Base-by-base conservation (phyloP, 768 basidiomycete genomes). In the Collybia sp. region DNA sequence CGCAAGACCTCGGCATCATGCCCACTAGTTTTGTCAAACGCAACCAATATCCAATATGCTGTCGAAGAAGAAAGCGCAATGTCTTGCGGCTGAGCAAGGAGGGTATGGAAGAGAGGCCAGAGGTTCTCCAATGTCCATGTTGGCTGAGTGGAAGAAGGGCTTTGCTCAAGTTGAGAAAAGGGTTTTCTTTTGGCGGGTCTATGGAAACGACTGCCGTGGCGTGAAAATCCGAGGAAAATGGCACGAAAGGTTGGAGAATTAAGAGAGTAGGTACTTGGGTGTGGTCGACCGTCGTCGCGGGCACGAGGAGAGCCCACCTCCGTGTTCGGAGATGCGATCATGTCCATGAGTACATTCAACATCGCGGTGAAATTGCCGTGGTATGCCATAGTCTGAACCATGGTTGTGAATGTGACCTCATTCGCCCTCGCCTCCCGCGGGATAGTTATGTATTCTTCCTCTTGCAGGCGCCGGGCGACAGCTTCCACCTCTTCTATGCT, bases 191-290 rank as follows among this genome's bases (percentile, higher is more conserved):
- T 32, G 12, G 36, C 39, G 33, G 50, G 36, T 45, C 31, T 13
- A 3, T 38, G 45, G 36, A 62, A 56, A 6, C 60, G 55, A 30
- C 64, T 51, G 33, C 77, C 86, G 53, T 87, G 80, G 10, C 76
- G 77, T 6, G 71, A 67, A 59, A 90, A 93, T 1, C 87, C 89
- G 13, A 85, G 72, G 57, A 93, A 91, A 34, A 93, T 59, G 13
- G 78, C 78, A 16, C 87, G 79, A 60, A 84, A 93, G 30, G 80
- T 68, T 16, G 75, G 62, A 40, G 78, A 57, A 1, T 71, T 77
- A 2, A 78, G 77, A 18, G 57, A 61, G 45, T 71, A 76, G 6
- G 57, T 56, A 10, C 46, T 48, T 1, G 64, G 62, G 18, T 55
- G 45, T 3, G 62, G 52, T 15, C 55, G 44, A 4, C 62, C 62